Evolutionary conservation across 179 eudicot species (phyloP).

Genomic region (Actinidia arguta): DNA sequence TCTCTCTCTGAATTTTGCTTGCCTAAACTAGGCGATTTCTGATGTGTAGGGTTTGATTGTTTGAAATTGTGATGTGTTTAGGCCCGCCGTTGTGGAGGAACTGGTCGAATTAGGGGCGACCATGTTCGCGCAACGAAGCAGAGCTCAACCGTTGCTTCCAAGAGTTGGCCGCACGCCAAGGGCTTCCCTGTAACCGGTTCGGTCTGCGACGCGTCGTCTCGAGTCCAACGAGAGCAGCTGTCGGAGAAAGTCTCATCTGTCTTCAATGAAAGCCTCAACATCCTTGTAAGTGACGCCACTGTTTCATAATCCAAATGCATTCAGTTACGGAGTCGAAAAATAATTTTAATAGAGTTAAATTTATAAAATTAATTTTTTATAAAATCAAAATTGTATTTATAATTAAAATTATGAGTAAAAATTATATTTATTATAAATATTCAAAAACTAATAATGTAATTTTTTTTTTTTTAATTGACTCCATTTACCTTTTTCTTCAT

Average conservation of each 20-base stretch:
- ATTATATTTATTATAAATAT: too few relatives aligned
- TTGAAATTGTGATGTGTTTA: constrained; percentile 19
- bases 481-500: too few relatives aligned
- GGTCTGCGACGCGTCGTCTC: constrained; percentile 68
- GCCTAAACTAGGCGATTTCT: not conserved
- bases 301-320: too few relatives aligned
- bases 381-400: too few relatives aligned
- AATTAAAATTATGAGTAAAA: not conserved
- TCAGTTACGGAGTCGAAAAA: too few relatives aligned
- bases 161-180: constrained; percentile 57
- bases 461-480: too few relatives aligned
- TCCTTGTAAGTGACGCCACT: constrained; percentile 58
- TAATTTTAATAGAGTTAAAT: too few relatives aligned
- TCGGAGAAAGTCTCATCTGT: constrained; percentile 59
- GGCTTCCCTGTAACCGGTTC: constrained; percentile 73
- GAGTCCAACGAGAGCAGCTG: constrained; percentile 57
- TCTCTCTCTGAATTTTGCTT: not conserved
- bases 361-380: too few relatives aligned
- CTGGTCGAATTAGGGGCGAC: constrained; percentile 73
- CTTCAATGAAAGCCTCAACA: constrained; percentile 77
- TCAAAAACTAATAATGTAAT: too few relatives aligned
- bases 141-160: constrained; percentile 71
- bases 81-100: constrained; percentile 85
- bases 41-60: not conserved
- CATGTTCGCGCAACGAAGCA: constrained; percentile 77